These are phyloP conservation scores for Endothia cerciana DNA, from an alignment of 2,329 filamentous ascomycete genomes.

Conservation along the genomic window DNA sequence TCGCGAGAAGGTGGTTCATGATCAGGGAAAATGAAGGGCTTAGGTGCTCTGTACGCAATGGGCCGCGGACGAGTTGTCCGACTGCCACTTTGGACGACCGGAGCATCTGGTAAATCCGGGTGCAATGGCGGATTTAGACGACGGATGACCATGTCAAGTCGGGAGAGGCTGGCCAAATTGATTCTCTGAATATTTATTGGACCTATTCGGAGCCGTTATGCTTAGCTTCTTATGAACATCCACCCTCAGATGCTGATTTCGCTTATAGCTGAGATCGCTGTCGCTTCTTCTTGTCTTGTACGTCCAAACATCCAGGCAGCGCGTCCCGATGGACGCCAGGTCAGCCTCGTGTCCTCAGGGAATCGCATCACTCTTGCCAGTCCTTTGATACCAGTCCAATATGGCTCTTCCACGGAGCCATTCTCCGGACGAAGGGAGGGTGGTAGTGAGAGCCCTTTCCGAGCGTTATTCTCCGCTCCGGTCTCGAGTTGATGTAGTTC, in stretches of 20 bases:
- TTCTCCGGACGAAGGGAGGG: not conserved
- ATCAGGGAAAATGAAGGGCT: not conserved
- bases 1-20: not conserved
- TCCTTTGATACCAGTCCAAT: not conserved
- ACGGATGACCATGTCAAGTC: not conserved
- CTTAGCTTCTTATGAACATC: not conserved
- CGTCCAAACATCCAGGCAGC: constrained; percentile 18
- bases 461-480: not conserved
- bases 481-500: not conserved
- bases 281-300: constrained; percentile 15
- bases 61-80: not conserved
- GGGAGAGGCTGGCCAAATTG: not conserved
- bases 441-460: too few relatives aligned
- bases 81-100: too few relatives aligned
- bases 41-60: not conserved
- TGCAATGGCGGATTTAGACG: not conserved
- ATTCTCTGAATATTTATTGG: not conserved
- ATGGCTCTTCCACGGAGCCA: not conserved
- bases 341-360: not conserved
- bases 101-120: not conserved
- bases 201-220: too few relatives aligned
- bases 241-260: not conserved
- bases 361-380: not conserved
- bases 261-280: not conserved
- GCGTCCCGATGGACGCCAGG: not conserved